Conservation (phyloP, 805 yeast species). For the Phaffomyces thermotolerans region DNA sequence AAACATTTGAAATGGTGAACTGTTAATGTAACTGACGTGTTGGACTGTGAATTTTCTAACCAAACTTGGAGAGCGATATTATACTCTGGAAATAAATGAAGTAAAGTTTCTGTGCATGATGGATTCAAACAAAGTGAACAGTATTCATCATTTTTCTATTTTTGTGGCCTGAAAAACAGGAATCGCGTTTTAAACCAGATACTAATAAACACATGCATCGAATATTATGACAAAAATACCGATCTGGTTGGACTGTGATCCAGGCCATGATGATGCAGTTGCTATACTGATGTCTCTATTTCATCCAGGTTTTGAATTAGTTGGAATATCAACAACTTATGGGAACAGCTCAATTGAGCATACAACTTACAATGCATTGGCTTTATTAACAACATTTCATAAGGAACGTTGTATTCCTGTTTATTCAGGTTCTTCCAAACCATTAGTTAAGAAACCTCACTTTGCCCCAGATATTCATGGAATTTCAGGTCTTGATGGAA, state of each 20-base stretch:
- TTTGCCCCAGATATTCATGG: slow-evolving; percentile 69
- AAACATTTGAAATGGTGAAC: too few relatives aligned
- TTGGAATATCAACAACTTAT: slow-evolving; percentile 31
- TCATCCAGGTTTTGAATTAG: slow-evolving; percentile 38
- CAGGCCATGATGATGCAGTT: slow-evolving; percentile 84
- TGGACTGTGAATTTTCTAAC: too few relatives aligned
- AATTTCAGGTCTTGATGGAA: slow-evolving; percentile 70
- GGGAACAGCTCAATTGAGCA: slow-evolving; percentile 37
- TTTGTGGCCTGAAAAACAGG: too few relatives aligned
- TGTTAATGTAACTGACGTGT: too few relatives aligned
- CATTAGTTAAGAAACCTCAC: slow-evolving; percentile 43
- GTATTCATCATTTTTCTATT: too few relatives aligned
- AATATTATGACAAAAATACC: slow-evolving; percentile 36
- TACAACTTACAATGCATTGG: slow-evolving; percentile 65
- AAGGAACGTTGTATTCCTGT: slow-evolving; percentile 45
- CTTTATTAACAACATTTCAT: slow-evolving; percentile 54
- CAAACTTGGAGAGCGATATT: too few relatives aligned
- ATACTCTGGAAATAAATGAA: too few relatives aligned
- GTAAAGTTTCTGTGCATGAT: too few relatives aligned
- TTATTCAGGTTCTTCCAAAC: slow-evolving; percentile 55
- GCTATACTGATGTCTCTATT: slow-evolving; percentile 61
- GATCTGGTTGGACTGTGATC: slow-evolving; percentile 87
- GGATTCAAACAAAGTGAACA: too few relatives aligned
- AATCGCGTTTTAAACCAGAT: too few relatives aligned
- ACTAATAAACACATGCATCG: too few relatives aligned